A percentile compares a stretch with the other conserved stretches of the same genome.
phyloP scores from a whole-genome alignment of 2,329 filamentous ascomycete genomes.

The Dactylellina sp. region DNA sequence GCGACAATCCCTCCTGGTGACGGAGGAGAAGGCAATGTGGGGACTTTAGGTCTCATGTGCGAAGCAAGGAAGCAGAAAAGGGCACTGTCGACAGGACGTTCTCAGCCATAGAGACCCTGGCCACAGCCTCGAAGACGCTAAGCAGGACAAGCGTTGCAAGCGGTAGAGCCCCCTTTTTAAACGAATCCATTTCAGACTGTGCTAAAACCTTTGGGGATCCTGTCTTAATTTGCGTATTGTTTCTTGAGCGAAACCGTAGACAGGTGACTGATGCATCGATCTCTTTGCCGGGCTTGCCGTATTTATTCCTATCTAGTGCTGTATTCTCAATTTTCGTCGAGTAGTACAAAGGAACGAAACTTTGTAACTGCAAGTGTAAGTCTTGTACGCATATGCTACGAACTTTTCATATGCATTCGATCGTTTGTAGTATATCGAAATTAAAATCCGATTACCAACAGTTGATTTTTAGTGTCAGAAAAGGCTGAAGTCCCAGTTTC shows the following conservation, averaged over 20 bases:
- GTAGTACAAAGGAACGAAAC: conserved; percentile 39
- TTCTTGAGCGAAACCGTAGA: neutral
- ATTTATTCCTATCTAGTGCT: too few species aligned
- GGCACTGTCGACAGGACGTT: conserved; percentile 20
- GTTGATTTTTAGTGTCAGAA: too few species aligned
- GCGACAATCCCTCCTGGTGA: conserved; percentile 13
- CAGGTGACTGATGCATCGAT: neutral
- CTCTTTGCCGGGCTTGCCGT: conserved; percentile 5
- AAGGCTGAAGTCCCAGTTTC: neutral
- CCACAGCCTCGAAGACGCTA: conserved; percentile 35
- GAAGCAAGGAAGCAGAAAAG: conserved; percentile 19
- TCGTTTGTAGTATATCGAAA: conserved; percentile 13
- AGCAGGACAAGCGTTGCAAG: conserved; percentile 19
- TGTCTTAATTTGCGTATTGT: conserved; percentile 29
- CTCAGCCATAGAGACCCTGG: conserved; percentile 20
- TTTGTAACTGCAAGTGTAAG: conserved; percentile 39
- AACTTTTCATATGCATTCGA: neutral
- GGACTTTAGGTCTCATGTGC: conserved; percentile 23
- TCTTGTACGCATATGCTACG: conserved; percentile 6
- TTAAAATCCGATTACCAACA: conserved; percentile 12
- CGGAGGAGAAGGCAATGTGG: conserved; percentile 19
- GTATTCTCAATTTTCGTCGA: neutral
- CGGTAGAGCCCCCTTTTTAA: conserved; percentile 51
- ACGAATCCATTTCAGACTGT: conserved; percentile 41
- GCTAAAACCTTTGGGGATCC: conserved; percentile 20